These are phyloP conservation scores for Thinopyrum elongatum DNA, from an alignment of 176 grass and related monocot genomes.

Conservation along the genomic window DNA sequence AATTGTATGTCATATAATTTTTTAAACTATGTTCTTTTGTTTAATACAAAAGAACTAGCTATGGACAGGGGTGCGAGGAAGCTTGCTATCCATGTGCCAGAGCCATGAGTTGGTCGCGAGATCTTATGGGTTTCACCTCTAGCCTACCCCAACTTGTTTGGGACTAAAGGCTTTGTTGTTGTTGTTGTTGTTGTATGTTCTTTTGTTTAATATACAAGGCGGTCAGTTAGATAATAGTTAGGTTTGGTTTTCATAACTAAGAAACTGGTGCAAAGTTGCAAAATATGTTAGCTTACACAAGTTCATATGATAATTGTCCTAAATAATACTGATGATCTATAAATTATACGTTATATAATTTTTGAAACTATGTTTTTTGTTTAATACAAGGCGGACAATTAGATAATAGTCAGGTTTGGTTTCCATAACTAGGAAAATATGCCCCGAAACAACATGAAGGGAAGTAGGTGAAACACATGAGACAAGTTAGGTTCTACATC, in stretches of 20 bases:
- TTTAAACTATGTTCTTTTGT: not conserved
- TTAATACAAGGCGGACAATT: not conserved
- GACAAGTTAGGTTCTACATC: not conserved
- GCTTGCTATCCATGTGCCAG: too few relatives aligned
- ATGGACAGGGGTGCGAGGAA: too few relatives aligned
- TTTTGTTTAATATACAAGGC: not conserved
- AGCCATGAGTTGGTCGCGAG: too few relatives aligned
- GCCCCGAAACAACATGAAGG: not conserved
- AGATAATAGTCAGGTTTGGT: not conserved
- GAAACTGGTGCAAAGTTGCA: constrained; percentile 55
- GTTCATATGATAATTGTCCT: not conserved
- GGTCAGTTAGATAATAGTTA: not conserved
- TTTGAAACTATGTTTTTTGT: not conserved
- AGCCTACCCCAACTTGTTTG: too few relatives aligned
- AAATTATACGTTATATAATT: constrained; percentile 9
- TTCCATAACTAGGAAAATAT: constrained; percentile 8
- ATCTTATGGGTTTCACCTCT: too few relatives aligned
- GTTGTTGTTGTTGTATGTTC: not conserved
- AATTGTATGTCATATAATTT: not conserved
- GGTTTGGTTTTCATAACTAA: constrained; percentile 1
- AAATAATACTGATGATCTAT: not conserved
- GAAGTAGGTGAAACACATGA: not conserved
- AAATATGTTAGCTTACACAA: constrained; percentile 29
- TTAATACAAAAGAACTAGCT: not conserved
- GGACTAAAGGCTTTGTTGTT: too few relatives aligned